Evolutionary conservation across 805 yeast species (phyloP), one percentile per base, ranked within the genome.

Genomic region (Millerozyma miso): DNA sequence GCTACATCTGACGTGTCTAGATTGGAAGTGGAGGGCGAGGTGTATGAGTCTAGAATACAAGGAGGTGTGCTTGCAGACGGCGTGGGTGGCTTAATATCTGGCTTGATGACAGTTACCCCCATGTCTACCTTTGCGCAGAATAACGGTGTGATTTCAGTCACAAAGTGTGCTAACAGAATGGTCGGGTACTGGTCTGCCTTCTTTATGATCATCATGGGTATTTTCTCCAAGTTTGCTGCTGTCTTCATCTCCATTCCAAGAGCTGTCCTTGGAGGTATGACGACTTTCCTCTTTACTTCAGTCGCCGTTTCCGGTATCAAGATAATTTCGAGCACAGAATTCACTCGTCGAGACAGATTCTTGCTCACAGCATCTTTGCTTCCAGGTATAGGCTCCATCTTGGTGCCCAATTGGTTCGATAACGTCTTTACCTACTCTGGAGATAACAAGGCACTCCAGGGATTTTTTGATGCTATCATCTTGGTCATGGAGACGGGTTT

Each of bases 61-160:
- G 97, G 97, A 55, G 97, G 96, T 65, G 78, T 89, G 37, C 72
- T 89, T 31, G 93, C 95, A 15, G 96, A 89, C 63, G 97, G 96
- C 37, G 54, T 87, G 51, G 85, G 85, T 60, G 90, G 96, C 47
- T 54, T 84, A 17, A 49, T 88, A 3, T 83, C 93, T 13, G 88
- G 89, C 35, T 70, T 89, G 36, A 76, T 80, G 76, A 88, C 96
- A 16, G 69, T 85, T 42, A 85, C 96, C n/a, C 96, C 97, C 44
- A 73, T 88, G 80, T 82, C 95, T 10, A 84, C 93, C 0, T 90
- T 90, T 70, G 96, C 97, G 12, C 97, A 89, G 67, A 90, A 90
- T 67, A 90, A 90, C 61, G 97, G 97, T 73, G 96, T 89, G 45
- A 88, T 89, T 51, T 83, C 95, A 34, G 75, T 90, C 61, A 90